Percentiles rank a stretch among this genome's conserved stretches.
phyloP scores from a whole-genome alignment of 1,139 yeast species.

The Lizanozyma gosingica region DNA sequence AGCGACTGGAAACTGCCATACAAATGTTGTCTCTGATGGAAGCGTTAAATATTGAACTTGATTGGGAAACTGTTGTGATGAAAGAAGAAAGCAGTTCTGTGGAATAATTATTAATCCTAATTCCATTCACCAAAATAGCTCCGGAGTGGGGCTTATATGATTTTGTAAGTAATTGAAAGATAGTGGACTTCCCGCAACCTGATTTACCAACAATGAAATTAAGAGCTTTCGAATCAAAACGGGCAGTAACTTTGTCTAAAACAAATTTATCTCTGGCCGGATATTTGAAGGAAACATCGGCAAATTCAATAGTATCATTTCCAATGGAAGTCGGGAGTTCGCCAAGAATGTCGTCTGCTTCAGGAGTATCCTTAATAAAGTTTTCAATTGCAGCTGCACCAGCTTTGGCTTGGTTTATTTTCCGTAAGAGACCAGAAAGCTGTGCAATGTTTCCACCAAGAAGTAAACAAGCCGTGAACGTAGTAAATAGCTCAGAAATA shows the following conservation, averaged over 20 bases:
- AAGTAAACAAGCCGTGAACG: constrained; percentile 72
- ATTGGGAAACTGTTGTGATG: constrained; percentile 67
- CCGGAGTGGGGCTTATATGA: constrained; percentile 47
- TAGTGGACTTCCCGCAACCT: constrained; percentile 88
- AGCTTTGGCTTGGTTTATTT: constrained; percentile 55
- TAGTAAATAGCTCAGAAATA: constrained; percentile 64
- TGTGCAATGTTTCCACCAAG: constrained; percentile 52
- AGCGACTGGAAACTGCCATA: constrained; percentile 27
- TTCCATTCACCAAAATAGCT: constrained; percentile 45
- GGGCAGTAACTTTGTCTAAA: constrained; percentile 36
- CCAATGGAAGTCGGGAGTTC: background rate
- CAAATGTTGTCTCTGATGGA: constrained; percentile 56
- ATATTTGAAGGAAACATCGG: constrained; percentile 52
- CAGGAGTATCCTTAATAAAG: constrained; percentile 11
- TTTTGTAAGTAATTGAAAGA: constrained; percentile 53
- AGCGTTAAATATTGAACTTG: constrained; percentile 54
- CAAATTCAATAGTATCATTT: constrained; percentile 40
- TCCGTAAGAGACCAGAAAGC: constrained; percentile 44
- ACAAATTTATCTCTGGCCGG: constrained; percentile 44
- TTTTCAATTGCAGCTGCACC: constrained; percentile 38
- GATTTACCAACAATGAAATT: constrained; percentile 75
- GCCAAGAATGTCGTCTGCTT: background rate
- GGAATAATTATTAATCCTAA: constrained; percentile 33
- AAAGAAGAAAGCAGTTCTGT: constrained; percentile 50
- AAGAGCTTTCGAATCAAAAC: constrained; percentile 35